Evolutionary conservation across 257 asterid genomes (phyloP).

Genomic region (Handroanthus guayacan): DNA sequence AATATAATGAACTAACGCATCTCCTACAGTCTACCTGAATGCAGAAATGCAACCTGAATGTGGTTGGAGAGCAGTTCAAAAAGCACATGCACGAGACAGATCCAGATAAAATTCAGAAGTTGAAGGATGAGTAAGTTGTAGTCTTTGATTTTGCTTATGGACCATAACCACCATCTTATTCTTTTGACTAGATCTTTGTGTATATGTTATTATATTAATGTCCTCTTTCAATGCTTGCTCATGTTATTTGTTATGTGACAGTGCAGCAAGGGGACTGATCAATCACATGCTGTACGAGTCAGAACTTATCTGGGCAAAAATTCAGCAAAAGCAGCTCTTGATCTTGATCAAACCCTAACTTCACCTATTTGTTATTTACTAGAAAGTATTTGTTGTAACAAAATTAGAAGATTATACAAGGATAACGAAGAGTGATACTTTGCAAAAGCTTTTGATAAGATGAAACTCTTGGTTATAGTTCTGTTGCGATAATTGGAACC

Average conservation of each 20-base stretch:
- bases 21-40: conserved; percentile 31
- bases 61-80: conserved; percentile 91
- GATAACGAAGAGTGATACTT: background rate
- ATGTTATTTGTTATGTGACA: conserved; percentile 41
- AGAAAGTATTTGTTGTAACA: background rate
- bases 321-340: conserved; percentile 61
- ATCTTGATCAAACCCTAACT: conserved; percentile 27
- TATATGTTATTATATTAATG: background rate
- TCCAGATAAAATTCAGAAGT: conserved; percentile 82
- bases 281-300: conserved; percentile 91
- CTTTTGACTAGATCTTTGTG: background rate
- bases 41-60: conserved; percentile 83
- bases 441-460: background rate
- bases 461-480: background rate
- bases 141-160: background rate
- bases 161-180: background rate
- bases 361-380: conserved; percentile 6
- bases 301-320: conserved; percentile 71
- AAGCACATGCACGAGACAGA: conserved; percentile 86
- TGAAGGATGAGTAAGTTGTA: conserved; percentile 84
- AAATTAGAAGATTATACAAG: background rate
- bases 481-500: background rate
- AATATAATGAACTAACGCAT: conserved; percentile 27
- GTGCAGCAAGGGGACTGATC: conserved; percentile 94
- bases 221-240: conserved; percentile 6